Percentiles rank a stretch among this genome's conserved stretches.
Conservation (phyloP, 2,329 filamentous ascomycete species). For the Stachybotrys chlorohalonatus region DNA sequence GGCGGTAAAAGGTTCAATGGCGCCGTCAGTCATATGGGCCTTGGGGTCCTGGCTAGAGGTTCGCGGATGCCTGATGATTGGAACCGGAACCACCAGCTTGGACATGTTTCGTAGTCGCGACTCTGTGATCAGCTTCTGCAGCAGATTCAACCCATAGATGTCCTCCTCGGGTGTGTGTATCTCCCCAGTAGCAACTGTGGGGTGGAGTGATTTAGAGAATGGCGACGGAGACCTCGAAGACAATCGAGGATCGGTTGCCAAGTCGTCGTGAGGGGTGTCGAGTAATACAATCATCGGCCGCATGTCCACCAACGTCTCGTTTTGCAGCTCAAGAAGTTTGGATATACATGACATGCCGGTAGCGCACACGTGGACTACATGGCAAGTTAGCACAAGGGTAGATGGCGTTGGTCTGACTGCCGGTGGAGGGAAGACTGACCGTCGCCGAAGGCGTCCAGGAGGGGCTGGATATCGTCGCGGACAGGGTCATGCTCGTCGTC, state of each 20-base stretch:
- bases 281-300: constrained; percentile 49
- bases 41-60: constrained; percentile 13
- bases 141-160: constrained; percentile 43
- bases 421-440: constrained; percentile 24
- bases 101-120: constrained; percentile 46
- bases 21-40: constrained; percentile 26
- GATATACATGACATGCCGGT: constrained; percentile 44
- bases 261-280: constrained; percentile 45
- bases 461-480: constrained; percentile 35
- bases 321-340: constrained; percentile 44
- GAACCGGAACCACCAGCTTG: constrained; percentile 47
- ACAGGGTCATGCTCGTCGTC: constrained; percentile 23
- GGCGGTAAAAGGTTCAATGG: constrained; percentile 24
- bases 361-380: constrained; percentile 43
- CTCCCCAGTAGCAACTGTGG: constrained; percentile 24
- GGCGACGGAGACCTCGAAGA: constrained; percentile 34
- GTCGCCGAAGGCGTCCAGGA: constrained; percentile 46
- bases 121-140: constrained; percentile 50
- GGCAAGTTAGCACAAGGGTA: constrained; percentile 10
- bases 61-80: constrained; percentile 36
- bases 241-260: constrained; percentile 22
- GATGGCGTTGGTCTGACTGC: not conserved
- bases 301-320: constrained; percentile 40
- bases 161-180: constrained; percentile 37
- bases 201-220: constrained; percentile 24